These are phyloP conservation scores for Vigna hirtella DNA, from an alignment of 306 rosid genomes.

Conservation along the genomic window DNA sequence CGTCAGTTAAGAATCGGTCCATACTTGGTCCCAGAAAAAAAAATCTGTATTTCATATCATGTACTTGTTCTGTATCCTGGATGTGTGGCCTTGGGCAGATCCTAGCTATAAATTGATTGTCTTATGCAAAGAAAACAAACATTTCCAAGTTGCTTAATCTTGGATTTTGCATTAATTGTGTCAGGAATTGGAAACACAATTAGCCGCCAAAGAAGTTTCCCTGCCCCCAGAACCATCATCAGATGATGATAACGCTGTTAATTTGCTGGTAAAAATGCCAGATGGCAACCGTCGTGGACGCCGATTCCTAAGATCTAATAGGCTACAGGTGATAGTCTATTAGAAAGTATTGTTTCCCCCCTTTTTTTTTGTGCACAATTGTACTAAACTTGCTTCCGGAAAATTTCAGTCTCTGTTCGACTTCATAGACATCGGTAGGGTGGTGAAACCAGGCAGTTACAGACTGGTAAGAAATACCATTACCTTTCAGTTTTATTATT, in stretches of 20 bases:
- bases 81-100: slow-evolving; percentile 13
- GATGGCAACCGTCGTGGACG: slow-evolving; percentile 97
- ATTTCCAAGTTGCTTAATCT: slow-evolving; percentile 39
- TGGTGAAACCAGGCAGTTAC: slow-evolving; percentile 78
- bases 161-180: slow-evolving; percentile 41
- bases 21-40: background rate
- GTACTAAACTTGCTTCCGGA: slow-evolving; percentile 42
- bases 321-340: slow-evolving; percentile 70
- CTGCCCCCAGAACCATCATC: slow-evolving; percentile 84
- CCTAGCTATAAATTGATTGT: slow-evolving; percentile 6
- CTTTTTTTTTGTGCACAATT: slow-evolving; percentile 10
- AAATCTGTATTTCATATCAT: background rate
- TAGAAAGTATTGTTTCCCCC: background rate
- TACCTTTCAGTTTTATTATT: slow-evolving; percentile 25
- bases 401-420: slow-evolving; percentile 78
- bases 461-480: slow-evolving; percentile 76
- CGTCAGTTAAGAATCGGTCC: background rate
- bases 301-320: slow-evolving; percentile 83
- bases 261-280: slow-evolving; percentile 87
- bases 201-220: slow-evolving; percentile 79
- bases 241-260: slow-evolving; percentile 76
- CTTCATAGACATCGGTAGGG: slow-evolving; percentile 86
- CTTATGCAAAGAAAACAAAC: background rate
- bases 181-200: slow-evolving; percentile 85
- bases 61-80: background rate